Conservation (phyloP, 306 rosid genomes). For the Prunus padus region DNA sequence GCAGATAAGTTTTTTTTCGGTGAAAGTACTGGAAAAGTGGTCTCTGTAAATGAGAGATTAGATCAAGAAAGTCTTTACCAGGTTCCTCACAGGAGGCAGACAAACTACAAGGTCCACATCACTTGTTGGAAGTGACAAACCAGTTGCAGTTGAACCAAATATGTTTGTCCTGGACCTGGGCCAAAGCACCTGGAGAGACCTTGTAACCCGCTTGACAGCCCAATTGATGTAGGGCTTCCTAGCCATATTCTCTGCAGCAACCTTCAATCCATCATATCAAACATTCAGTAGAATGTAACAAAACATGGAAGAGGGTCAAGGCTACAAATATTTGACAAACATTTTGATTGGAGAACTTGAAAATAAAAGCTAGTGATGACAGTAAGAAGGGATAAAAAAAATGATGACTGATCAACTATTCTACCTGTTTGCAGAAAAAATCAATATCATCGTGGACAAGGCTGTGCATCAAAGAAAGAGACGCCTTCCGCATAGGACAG, state of each 20-base stretch:
- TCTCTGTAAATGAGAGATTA: slow-evolving; percentile 9
- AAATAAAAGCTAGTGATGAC: slow-evolving; percentile 1
- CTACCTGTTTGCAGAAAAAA: slow-evolving; percentile 75
- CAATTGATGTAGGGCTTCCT: slow-evolving; percentile 88
- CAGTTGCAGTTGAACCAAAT: slow-evolving; percentile 92
- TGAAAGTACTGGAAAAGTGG: slow-evolving; percentile 11
- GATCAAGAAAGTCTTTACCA: slow-evolving; percentile 45
- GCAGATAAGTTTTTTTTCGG: slow-evolving; percentile 14
- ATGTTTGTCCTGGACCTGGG: slow-evolving; percentile 92
- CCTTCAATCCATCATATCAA: slow-evolving; percentile 51
- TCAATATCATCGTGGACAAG: slow-evolving; percentile 82
- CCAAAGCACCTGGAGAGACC: slow-evolving; percentile 94
- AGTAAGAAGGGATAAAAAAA: background rate
- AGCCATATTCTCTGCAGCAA: slow-evolving; percentile 74
- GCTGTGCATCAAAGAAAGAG: slow-evolving; percentile 67
- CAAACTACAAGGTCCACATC: slow-evolving; percentile 95
- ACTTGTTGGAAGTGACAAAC: slow-evolving; percentile 93
- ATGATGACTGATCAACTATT: slow-evolving; percentile 7
- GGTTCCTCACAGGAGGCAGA: slow-evolving; percentile 97
- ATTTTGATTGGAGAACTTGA: slow-evolving; percentile 13
- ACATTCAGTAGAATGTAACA: slow-evolving; percentile 24
- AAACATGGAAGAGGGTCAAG: slow-evolving; percentile 20
- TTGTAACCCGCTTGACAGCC: slow-evolving; percentile 94
- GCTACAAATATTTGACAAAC: slow-evolving; percentile 23
- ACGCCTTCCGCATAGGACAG: slow-evolving; percentile 51